phyloP scores from a whole-genome alignment of 140 eudicot genomes.

The Oenanthe javanica region DNA sequence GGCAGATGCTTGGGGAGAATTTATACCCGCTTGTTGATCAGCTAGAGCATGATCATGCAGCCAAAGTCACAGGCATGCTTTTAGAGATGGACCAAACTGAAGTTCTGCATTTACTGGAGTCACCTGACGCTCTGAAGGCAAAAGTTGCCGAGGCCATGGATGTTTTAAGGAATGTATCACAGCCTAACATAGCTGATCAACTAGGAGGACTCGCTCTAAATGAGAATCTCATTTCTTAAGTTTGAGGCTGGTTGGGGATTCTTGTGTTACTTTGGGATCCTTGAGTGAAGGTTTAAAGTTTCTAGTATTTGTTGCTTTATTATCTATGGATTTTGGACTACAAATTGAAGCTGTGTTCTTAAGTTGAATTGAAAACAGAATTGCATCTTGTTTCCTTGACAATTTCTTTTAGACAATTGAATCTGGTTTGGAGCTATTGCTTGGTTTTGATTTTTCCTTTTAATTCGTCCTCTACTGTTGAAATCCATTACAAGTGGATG shows the following conservation, averaged over 20 bases:
- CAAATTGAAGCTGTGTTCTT: slow-evolving; percentile 2
- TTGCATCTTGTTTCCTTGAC: background rate
- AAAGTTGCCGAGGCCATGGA: slow-evolving; percentile 90
- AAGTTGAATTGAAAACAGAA: background rate
- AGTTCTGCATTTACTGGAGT: slow-evolving; percentile 71
- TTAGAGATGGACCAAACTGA: slow-evolving; percentile 92
- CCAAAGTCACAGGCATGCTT: slow-evolving; percentile 88
- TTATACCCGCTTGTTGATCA: slow-evolving; percentile 25
- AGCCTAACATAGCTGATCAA: slow-evolving; percentile 47
- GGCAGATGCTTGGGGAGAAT: slow-evolving; percentile 78
- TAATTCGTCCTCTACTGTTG: background rate
- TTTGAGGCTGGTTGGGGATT: background rate
- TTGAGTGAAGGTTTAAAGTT: background rate
- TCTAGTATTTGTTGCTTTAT: background rate
- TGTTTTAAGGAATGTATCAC: slow-evolving; percentile 65
- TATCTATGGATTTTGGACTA: background rate
- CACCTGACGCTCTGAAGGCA: slow-evolving; percentile 75
- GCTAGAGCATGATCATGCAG: slow-evolving; percentile 24
- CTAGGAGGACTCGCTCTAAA: slow-evolving; percentile 57
- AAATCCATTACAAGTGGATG: background rate
- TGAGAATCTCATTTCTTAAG: slow-evolving; percentile 64
- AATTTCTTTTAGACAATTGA: background rate
- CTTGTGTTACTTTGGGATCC: background rate
- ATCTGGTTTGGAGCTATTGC: background rate
- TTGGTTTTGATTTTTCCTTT: background rate